These are phyloP conservation scores for Wallacemonas sp. DNA, from an alignment of 208 protist genomes.

Conservation along the genomic window DNA sequence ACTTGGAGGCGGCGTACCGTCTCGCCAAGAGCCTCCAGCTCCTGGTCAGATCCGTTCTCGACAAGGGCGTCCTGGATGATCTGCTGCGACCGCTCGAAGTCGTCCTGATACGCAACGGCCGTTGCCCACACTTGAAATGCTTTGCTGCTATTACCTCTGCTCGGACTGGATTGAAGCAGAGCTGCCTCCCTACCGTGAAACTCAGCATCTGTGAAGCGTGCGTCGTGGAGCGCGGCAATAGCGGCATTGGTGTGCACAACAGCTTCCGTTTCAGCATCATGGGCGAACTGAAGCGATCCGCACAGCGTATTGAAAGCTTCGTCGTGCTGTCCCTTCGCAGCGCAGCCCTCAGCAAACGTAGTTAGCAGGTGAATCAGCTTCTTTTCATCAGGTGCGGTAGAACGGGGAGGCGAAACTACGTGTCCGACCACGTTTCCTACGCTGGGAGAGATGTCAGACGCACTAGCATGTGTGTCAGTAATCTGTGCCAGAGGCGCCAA, in stretches of 20 bases:
- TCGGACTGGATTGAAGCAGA: conserved; percentile 34
- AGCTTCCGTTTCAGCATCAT: conserved; percentile 50
- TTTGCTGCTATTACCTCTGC: conserved; percentile 15
- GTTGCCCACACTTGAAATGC: conserved; percentile 75
- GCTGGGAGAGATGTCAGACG: conserved; percentile 8
- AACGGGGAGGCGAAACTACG: conserved; percentile 39
- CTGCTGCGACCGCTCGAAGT: conserved; percentile 52
- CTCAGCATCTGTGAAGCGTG: conserved; percentile 70
- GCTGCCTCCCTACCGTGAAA: conserved; percentile 77
- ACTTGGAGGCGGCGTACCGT: not conserved
- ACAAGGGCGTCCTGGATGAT: conserved; percentile 72
- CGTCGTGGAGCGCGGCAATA: conserved; percentile 45
- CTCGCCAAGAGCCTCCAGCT: not conserved
- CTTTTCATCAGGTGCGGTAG: conserved; percentile 64
- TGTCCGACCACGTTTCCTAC: conserved; percentile 42
- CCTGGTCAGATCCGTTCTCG: conserved; percentile 15
- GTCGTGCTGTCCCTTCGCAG: conserved; percentile 37
- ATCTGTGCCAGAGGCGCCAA: conserved; percentile 3
- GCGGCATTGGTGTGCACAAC: conserved; percentile 71
- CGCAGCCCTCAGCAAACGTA: conserved; percentile 72
- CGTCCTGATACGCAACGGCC: conserved; percentile 79
- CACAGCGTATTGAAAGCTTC: conserved; percentile 52
- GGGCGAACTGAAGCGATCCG: conserved; percentile 58
- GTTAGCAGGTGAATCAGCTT: conserved; percentile 78
- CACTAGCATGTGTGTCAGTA: not conserved